These are phyloP conservation scores for Lodderomyces elongisporus DNA, from an alignment of 1,139 yeast genomes.

Conservation along the genomic window DNA sequence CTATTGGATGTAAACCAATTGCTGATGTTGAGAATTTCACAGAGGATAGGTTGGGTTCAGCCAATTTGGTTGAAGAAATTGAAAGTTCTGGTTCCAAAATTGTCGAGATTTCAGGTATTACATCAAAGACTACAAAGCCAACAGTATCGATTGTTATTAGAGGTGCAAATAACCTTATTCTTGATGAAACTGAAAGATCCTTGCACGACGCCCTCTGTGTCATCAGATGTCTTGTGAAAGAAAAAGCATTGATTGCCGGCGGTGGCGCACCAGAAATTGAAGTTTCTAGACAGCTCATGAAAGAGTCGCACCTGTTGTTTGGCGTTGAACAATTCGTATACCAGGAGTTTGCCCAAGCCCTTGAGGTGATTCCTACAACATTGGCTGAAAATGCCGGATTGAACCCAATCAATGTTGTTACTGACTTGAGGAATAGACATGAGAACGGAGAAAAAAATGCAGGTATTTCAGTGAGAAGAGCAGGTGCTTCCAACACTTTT, in stretches of 20 bases:
- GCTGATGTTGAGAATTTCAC: conserved; percentile 91
- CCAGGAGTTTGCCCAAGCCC: conserved; percentile 92
- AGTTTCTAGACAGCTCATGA: conserved; percentile 73
- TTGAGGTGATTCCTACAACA: conserved; percentile 95
- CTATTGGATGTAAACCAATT: conserved; percentile 91
- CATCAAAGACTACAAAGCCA: conserved; percentile 52
- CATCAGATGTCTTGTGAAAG: conserved; percentile 89
- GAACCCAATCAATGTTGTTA: conserved; percentile 89
- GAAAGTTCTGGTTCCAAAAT: conserved; percentile 92
- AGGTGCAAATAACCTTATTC: conserved; percentile 86
- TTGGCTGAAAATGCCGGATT: conserved; percentile 97
- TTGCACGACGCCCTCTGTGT: conserved; percentile 97
- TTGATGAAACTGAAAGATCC: conserved; percentile 96
- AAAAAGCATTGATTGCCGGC: conserved; percentile 93
- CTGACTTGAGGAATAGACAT: conserved; percentile 89
- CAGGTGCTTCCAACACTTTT: conserved; percentile 86
- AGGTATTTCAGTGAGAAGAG: conserved; percentile 93
- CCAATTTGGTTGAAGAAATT: conserved; percentile 87
- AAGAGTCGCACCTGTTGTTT: conserved; percentile 70
- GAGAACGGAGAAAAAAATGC: conserved; percentile 88
- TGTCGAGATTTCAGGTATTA: conserved; percentile 83
- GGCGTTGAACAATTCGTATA: conserved; percentile 95
- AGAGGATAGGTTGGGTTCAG: conserved; percentile 88
- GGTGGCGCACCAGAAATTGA: conserved; percentile 99
- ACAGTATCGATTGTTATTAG: conserved; percentile 90